A percentile compares a stretch with the other conserved stretches of the same genome.
Evolutionary conservation across 2,329 filamentous ascomycete species (phyloP).

Genomic region (Calonectria hawksworthii): DNA sequence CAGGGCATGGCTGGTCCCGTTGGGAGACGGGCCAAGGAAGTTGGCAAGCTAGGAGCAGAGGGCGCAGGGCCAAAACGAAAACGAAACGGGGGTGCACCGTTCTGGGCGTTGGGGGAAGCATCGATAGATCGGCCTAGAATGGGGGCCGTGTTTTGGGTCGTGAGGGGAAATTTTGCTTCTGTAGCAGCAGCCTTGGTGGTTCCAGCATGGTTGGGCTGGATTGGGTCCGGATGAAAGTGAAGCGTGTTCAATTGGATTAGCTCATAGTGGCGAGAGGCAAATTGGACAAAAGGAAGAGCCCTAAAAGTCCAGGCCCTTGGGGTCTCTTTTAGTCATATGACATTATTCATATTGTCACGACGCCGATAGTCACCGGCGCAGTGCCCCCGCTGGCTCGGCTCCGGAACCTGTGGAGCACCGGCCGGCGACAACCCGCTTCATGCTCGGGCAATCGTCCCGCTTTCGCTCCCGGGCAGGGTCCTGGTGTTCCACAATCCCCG

Average conservation of each 20-base stretch:
- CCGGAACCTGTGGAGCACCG: slow-evolving; percentile 13
- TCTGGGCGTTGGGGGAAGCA: neutral
- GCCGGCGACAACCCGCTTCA: neutral
- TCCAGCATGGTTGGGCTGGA: slow-evolving; percentile 16
- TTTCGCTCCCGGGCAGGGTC: neutral
- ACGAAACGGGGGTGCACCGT: neutral
- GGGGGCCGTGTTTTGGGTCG: neutral
- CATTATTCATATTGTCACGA: neutral
- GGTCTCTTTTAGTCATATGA: neutral
- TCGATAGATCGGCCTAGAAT: slow-evolving; percentile 5
- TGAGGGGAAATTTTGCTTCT: neutral
- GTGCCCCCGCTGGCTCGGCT: neutral
- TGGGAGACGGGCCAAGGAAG: slow-evolving; percentile 29
- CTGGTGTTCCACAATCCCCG: neutral
- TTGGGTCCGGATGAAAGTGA: neutral
- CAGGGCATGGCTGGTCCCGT: slow-evolving; percentile 38
- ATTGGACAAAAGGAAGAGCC: neutral
- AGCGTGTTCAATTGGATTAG: neutral
- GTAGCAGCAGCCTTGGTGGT: neutral
- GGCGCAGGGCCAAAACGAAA: neutral
- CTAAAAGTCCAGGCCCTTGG: neutral
- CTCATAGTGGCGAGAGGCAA: neutral
- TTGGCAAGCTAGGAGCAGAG: neutral
- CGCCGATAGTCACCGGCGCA: neutral
- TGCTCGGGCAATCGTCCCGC: neutral